These are phyloP conservation scores for Exophiala calicioides DNA, from an alignment of 2,329 filamentous ascomycete genomes.

Conservation along the genomic window DNA sequence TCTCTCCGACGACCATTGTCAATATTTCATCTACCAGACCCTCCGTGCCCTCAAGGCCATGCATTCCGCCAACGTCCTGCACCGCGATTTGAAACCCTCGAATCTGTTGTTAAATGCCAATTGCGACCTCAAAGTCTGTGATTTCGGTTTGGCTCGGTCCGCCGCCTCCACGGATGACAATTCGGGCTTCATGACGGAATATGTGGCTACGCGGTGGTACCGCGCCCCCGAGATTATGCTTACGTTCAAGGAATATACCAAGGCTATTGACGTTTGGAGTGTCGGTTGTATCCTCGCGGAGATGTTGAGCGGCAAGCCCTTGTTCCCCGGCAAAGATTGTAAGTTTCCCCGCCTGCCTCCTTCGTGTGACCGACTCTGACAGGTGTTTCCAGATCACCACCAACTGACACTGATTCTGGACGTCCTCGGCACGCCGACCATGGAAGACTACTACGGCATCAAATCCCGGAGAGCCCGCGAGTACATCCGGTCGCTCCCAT, in stretches of 20 bases:
- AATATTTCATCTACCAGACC: conserved; percentile 99
- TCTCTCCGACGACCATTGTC: conserved; percentile 97
- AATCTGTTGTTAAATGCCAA: conserved; percentile 97
- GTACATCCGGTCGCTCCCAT: conserved; percentile 95
- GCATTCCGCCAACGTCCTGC: conserved; percentile 97
- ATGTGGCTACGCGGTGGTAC: conserved; percentile 98
- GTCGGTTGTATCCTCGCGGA: conserved; percentile 97
- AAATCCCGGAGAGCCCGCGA: conserved; percentile 96
- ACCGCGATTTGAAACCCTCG: conserved; percentile 95
- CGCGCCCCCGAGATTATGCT: conserved; percentile 99
- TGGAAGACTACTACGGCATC: conserved; percentile 99
- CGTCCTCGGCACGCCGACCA: conserved; percentile 94
- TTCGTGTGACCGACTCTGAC: conserved; percentile 5
- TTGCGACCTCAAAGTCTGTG: conserved; percentile 98
- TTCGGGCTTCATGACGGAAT: conserved; percentile 99
- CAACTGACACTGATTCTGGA: conserved; percentile 96
- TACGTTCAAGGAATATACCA: conserved; percentile 99
- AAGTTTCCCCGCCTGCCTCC: conserved; percentile 43
- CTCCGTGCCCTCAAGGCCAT: conserved; percentile 96
- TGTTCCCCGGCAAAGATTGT: conserved; percentile 99
- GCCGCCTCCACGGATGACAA: conserved; percentile 98
- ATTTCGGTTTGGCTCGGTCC: conserved; percentile 93
- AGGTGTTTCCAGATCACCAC: conserved; percentile 76
- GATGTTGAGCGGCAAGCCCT: conserved; percentile 97
- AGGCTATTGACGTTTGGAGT: conserved; percentile 98